phyloP scores from a whole-genome alignment of 176 grass and related monocot genomes.

The Oryza officinalis region DNA sequence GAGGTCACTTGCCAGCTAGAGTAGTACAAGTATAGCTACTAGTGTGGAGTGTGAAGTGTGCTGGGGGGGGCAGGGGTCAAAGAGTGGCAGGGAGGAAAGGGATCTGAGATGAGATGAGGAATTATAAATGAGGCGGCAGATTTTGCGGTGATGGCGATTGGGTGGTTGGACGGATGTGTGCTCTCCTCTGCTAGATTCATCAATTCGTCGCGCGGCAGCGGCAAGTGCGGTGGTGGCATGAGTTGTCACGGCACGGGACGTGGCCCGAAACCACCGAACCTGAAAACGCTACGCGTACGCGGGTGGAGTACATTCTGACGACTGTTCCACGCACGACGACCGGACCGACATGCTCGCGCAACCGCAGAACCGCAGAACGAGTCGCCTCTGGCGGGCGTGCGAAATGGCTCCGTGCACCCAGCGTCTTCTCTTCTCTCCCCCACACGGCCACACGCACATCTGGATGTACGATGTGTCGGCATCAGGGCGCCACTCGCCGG shows the following conservation, averaged over 20 bases:
- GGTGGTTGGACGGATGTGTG: not conserved
- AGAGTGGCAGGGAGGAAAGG: conserved; percentile 20
- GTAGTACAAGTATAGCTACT: no score
- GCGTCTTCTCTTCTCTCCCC: no score
- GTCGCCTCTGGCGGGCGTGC: no score
- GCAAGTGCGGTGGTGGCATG: not conserved
- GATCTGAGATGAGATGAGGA: not conserved
- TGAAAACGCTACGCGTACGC: not conserved
- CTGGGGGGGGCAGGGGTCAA: conserved; percentile 39
- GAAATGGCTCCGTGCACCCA: not conserved
- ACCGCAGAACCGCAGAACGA: no score
- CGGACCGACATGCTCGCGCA: no score
- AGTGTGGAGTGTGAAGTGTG: conserved; percentile 4
- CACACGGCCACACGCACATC: no score
- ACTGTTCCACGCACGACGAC: no score
- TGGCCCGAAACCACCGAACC: not conserved
- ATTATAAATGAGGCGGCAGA: conserved; percentile 35
- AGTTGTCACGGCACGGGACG: conserved; percentile 26
- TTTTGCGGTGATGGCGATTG: conserved; percentile 8
- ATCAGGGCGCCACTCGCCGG: no score
- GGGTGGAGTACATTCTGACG: no score
- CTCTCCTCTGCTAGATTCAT: not conserved
- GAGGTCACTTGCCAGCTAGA: no score
- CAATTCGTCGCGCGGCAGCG: not conserved
- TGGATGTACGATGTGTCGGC: no score